phyloP scores from a whole-genome alignment of 352 stramenopile genomes.

The Phytopythium kandeliae region DNA sequence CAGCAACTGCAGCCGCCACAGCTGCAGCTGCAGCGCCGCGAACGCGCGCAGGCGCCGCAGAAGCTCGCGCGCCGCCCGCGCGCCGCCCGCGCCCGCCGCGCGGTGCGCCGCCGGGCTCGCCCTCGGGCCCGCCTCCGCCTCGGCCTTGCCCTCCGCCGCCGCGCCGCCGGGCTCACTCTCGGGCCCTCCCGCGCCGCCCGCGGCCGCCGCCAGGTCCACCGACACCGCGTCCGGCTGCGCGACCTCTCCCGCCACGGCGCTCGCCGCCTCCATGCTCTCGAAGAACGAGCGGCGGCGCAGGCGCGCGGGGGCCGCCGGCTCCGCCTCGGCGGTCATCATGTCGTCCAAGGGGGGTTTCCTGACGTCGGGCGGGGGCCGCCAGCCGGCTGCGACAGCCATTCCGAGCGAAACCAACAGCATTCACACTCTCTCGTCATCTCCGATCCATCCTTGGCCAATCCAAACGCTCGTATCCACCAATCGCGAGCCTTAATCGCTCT shows the following conservation, averaged over 20 bases:
- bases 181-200: neutral
- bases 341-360: neutral
- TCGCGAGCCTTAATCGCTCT: too few species aligned
- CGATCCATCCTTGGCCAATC: too few species aligned
- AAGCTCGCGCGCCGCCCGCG: constrained; percentile 8
- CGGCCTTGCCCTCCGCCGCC: too few species aligned
- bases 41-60: constrained; percentile 12
- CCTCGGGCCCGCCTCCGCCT: too few species aligned
- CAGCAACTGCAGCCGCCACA: constrained; percentile 17
- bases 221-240: constrained; percentile 17
- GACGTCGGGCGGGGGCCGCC: neutral
- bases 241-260: neutral
- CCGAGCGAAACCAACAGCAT: too few species aligned
- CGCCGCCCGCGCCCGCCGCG: too few species aligned
- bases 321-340: constrained; percentile 56
- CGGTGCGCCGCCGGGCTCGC: too few species aligned
- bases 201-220: constrained; percentile 17
- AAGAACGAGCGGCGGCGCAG: constrained; percentile 66
- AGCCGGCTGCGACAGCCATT: too few species aligned
- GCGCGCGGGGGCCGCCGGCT: constrained; percentile 36
- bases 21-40: constrained; percentile 16
- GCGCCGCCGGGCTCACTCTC: neutral
- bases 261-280: constrained; percentile 44
- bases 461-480: too few species aligned
- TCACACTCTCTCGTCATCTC: too few species aligned